Evolutionary conservation across 345 rosid species (phyloP).

Genomic region (Eucalyptus caleyi): DNA sequence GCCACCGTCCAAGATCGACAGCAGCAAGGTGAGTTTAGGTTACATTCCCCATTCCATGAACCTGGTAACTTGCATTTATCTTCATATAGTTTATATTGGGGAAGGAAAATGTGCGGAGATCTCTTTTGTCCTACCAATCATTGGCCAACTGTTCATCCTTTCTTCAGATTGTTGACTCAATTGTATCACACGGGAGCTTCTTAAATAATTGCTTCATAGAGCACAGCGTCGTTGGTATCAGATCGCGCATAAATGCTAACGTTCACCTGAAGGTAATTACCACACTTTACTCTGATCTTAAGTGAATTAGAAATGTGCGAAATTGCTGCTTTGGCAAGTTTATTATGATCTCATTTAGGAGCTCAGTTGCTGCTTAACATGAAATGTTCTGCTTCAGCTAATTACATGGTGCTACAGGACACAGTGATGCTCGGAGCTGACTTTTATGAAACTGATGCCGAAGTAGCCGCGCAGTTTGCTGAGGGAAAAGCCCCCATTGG

Average conservation of each 20-base stretch:
- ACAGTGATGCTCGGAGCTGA: slow-evolving; percentile 95
- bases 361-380: neutral
- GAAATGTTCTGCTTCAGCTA: neutral
- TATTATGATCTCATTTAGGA: neutral
- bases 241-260: slow-evolving; percentile 66
- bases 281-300: neutral
- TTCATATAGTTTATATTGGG: neutral
- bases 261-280: slow-evolving; percentile 67
- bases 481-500: slow-evolving; percentile 72
- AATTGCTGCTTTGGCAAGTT: neutral
- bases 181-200: slow-evolving; percentile 92
- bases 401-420: slow-evolving; percentile 31
- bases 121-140: neutral
- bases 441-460: slow-evolving; percentile 73
- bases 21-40: slow-evolving; percentile 36
- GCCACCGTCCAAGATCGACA: slow-evolving; percentile 76
- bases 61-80: neutral
- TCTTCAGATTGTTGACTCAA: slow-evolving; percentile 68
- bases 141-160: neutral
- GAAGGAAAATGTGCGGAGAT: neutral
- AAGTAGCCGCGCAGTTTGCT: slow-evolving; percentile 43
- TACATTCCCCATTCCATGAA: neutral
- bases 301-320: neutral
- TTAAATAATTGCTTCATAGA: slow-evolving; percentile 53
- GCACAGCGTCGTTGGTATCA: slow-evolving; percentile 84